Conservation (phyloP, 208 protist genomes). For the Trypanosoma boissoni region DNA sequence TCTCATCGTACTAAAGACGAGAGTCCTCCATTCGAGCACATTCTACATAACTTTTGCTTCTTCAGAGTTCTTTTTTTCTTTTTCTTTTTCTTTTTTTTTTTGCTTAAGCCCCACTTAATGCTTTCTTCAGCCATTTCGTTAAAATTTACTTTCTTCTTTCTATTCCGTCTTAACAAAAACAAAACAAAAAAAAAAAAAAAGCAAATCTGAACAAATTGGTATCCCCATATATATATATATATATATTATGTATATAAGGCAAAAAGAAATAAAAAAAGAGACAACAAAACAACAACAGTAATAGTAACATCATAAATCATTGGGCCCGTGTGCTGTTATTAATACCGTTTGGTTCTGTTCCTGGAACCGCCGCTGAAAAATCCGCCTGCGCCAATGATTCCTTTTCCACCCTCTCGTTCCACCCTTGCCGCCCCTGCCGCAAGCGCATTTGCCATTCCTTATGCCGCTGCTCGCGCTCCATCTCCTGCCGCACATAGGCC, state of each 20-base stretch:
- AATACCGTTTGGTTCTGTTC: conserved; percentile 10
- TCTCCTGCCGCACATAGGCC: conserved; percentile 14
- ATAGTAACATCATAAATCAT: neutral
- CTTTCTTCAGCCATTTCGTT: no score
- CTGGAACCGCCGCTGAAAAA: conserved; percentile 3
- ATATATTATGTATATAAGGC: conserved; percentile 1
- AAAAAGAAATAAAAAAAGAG: conserved; percentile 1
- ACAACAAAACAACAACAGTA: conserved; percentile 8
- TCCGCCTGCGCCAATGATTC: neutral
- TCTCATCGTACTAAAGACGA: no score
- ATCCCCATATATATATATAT: neutral
- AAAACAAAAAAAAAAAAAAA: conserved; percentile 22
- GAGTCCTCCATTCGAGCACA: no score
- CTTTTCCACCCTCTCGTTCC: neutral
- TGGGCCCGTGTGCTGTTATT: conserved; percentile 13
- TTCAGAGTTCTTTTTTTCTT: neutral
- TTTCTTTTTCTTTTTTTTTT: neutral
- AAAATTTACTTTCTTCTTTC: neutral
- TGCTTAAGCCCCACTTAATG: neutral
- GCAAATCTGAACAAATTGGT: conserved; percentile 1
- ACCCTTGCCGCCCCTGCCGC: neutral
- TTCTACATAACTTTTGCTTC: neutral
- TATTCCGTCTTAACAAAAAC: conserved; percentile 4
- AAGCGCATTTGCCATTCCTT: neutral
- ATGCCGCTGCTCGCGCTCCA: neutral